Percentiles rank a stretch among this genome's conserved stretches.
phyloP scores from a whole-genome alignment of 352 stramenopile species.

The Globisporangium apiculatum region DNA sequence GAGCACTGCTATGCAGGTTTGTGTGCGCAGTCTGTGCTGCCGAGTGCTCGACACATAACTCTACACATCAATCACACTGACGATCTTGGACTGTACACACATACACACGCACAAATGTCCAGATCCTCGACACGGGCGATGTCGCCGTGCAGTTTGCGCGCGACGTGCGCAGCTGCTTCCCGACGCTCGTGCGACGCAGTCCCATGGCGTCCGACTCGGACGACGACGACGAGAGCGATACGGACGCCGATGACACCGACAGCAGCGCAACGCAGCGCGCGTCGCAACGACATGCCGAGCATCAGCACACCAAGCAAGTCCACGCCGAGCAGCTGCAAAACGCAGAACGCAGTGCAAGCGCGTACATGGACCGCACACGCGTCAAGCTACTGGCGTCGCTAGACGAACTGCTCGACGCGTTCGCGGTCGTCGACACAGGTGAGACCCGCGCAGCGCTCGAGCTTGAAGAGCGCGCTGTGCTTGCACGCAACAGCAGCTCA shows the following conservation, averaged over 20 bases:
- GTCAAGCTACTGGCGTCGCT: slow-evolving; percentile 38
- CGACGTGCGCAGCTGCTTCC: slow-evolving; percentile 54
- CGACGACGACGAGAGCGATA: slow-evolving; percentile 11
- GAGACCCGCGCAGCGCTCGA: slow-evolving; percentile 16
- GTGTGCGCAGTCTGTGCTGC: neutral
- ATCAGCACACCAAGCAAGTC: neutral
- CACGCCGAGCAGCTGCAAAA: slow-evolving; percentile 1
- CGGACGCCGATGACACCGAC: neutral
- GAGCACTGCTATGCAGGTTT: slow-evolving; percentile 13
- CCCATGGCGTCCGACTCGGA: slow-evolving; percentile 29
- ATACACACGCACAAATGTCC: neutral
- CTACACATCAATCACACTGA: neutral
- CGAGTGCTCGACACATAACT: too few species aligned
- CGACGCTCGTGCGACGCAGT: slow-evolving; percentile 48
- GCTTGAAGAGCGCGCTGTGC: neutral
- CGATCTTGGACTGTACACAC: neutral
- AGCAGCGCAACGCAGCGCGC: neutral
- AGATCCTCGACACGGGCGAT: slow-evolving; percentile 60
- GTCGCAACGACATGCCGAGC: slow-evolving; percentile 4
- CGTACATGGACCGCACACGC: slow-evolving; percentile 27
- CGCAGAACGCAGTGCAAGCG: slow-evolving; percentile 3
- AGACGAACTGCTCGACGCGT: slow-evolving; percentile 32
- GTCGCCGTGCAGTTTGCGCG: slow-evolving; percentile 40
- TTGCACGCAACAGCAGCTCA: neutral
- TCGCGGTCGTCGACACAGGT: slow-evolving; percentile 23